A percentile compares a stretch with the other conserved stretches of the same genome.
Conservation (phyloP, 352 stramenopile genomes). For the Salisapilia sapeloensis region DNA sequence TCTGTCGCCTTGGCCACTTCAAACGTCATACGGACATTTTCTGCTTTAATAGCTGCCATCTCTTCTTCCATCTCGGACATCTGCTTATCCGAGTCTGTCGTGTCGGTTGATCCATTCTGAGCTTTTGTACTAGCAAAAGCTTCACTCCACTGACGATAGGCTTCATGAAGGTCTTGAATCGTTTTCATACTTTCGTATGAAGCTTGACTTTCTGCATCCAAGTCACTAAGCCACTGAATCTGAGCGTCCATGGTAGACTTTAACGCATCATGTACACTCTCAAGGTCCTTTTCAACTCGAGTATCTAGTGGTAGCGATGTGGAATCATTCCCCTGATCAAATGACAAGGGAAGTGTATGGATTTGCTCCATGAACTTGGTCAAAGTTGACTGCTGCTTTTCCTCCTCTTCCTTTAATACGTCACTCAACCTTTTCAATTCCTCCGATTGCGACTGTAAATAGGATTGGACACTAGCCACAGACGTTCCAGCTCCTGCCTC, state of each 20-base stretch:
- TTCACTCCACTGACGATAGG: neutral
- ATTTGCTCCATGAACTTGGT: constrained; percentile 5
- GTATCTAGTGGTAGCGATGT: neutral
- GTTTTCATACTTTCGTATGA: neutral
- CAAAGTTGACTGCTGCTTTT: constrained; percentile 1
- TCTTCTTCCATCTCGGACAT: constrained; percentile 22
- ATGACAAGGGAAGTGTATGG: no score
- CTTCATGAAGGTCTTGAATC: neutral
- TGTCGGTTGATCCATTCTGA: no score
- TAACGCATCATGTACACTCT: no score
- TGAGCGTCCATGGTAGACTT: no score
- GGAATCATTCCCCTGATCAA: no score
- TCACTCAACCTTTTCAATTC: constrained; percentile 2
- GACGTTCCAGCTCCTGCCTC: no score
- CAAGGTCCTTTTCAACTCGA: neutral
- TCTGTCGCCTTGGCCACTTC: constrained; percentile 56
- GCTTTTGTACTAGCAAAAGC: no score
- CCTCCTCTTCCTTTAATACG: constrained; percentile 1
- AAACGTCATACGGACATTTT: constrained; percentile 64
- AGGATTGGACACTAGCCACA: no score
- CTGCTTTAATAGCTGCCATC: constrained; percentile 36
- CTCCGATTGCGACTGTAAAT: no score
- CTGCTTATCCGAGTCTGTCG: neutral
- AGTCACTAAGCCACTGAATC: neutral
- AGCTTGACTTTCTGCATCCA: neutral